phyloP scores from a whole-genome alignment of 345 rosid species.

The Limnanthes douglasii region DNA sequence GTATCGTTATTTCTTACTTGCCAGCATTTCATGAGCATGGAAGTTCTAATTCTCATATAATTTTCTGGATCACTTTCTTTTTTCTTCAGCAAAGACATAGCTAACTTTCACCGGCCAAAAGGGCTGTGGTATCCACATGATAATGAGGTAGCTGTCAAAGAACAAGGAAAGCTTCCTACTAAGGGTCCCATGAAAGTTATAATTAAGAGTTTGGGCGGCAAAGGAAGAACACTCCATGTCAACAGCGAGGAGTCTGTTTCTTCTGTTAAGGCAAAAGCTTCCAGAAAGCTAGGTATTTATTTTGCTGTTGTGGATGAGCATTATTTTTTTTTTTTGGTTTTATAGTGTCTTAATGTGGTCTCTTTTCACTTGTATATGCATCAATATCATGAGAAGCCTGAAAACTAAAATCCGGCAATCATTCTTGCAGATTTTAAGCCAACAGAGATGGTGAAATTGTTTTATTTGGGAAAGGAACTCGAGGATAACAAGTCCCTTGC shows the following conservation, averaged over 20 bases:
- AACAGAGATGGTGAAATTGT: conserved; percentile 62
- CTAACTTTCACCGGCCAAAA: conserved; percentile 93
- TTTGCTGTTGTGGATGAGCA: too few species aligned
- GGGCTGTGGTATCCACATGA: conserved; percentile 94
- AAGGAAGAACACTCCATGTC: conserved; percentile 85
- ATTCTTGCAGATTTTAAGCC: conserved; percentile 74
- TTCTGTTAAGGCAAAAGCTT: conserved; percentile 78
- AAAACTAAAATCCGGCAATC: conserved; percentile 8
- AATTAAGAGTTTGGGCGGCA: conserved; percentile 93
- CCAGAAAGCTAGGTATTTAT: conserved; percentile 80
- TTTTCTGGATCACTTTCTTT: conserved; percentile 7
- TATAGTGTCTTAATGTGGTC: too few species aligned
- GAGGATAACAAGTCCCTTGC: conserved; percentile 70
- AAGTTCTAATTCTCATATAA: conserved; percentile 1
- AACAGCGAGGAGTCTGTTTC: conserved; percentile 68
- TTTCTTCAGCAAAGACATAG: conserved; percentile 70
- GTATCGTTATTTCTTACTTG: conserved; percentile 1
- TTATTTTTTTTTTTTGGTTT: too few species aligned
- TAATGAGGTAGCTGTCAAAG: conserved; percentile 82
- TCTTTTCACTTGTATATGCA: too few species aligned
- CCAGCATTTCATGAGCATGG: conserved; percentile 1
- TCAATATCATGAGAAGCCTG: conserved; percentile 4
- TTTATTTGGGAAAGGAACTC: conserved; percentile 82
- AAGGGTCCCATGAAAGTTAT: conserved; percentile 78
- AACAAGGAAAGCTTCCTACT: conserved; percentile 65